These are phyloP conservation scores for Rheum nobile DNA, from an alignment of 148 eudicot genomes.

Conservation along the genomic window DNA sequence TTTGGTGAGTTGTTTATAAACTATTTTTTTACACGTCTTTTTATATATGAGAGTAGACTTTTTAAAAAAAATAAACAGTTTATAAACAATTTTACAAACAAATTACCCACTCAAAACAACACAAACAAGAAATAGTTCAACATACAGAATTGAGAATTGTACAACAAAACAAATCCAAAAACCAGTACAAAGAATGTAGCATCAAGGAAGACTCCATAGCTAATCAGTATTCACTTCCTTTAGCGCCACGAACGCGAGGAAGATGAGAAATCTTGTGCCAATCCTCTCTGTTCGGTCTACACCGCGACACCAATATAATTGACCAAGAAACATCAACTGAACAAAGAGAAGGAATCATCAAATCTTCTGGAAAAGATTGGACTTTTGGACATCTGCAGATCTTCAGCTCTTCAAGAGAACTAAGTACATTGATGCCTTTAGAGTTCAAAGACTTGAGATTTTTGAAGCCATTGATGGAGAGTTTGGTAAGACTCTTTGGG, in stretches of 20 bases:
- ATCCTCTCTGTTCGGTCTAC: neutral
- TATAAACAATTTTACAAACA: too few species aligned
- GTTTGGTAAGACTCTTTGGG: neutral
- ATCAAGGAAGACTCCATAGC: neutral
- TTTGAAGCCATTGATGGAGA: neutral
- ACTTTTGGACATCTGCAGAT: neutral
- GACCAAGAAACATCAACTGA: neutral
- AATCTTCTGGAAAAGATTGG: neutral
- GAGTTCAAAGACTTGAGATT: constrained; percentile 1
- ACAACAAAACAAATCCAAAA: neutral
- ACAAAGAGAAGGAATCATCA: constrained; percentile 4
- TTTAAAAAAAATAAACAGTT: too few species aligned
- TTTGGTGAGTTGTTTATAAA: too few species aligned
- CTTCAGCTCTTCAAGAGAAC: constrained; percentile 3
- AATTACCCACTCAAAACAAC: too few species aligned
- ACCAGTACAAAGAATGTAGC: neutral
- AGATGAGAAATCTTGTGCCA: constrained; percentile 1
- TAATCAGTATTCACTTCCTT: neutral
- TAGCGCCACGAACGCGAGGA: neutral
- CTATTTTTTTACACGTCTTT: too few species aligned
- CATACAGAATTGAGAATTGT: neutral
- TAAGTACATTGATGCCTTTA: neutral
- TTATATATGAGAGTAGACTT: too few species aligned
- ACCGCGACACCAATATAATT: neutral
- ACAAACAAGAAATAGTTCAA: neutral